Evolutionary conservation across 805 yeast genomes (phyloP), one percentile per base, ranked within the genome.

Genomic region (Saccharomycopsis guyanensis): DNA sequence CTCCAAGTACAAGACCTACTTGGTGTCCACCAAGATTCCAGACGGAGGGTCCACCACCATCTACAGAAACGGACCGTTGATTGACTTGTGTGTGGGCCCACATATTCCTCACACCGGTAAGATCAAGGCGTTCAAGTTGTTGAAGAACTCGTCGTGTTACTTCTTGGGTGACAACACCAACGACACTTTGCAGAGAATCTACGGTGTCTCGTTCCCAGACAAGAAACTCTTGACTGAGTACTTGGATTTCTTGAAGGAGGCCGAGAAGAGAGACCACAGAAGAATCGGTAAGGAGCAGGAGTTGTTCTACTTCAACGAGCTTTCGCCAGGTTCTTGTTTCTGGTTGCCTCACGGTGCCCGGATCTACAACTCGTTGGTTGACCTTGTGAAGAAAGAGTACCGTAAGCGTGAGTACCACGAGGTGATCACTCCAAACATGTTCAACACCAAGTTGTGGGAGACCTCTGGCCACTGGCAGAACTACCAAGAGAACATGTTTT

Each of bases 281-380:
- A 89, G 82, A 68, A 82, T 93, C 56, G 99, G 99, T 65, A 83
- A 71, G 60, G 97, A 93, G 59, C 98, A 93, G 70, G 97, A 93
- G 63, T 75, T 93, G 60, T 93, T 89, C 70, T 78, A 82, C 68
- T 93, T 93, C 78, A 80, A 93, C 66, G 98, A 93, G 68, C 70
- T 91, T 83, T 86, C 96, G 16, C 99, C 99, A 46, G 99, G 99
- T 55, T 80, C 94, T 35, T 89, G 95, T 51, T 93, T 93, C 79
- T 93, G 97, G 97, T 76, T 93, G 59, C 99, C 99, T 43, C 98
- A 91, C 61, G 99, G 99, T 68, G 81, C 99, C 41, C 84, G 97
- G 71, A 93, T 93, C 62, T 93, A 93, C 76, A 86, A 86, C 68
- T 78, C 86, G 50, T 73, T 93, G 65, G 79, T 80, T 57, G 88